phyloP scores from a whole-genome alignment of 495 filamentous ascomycete species.

The Astrothelium macrocarpum region DNA sequence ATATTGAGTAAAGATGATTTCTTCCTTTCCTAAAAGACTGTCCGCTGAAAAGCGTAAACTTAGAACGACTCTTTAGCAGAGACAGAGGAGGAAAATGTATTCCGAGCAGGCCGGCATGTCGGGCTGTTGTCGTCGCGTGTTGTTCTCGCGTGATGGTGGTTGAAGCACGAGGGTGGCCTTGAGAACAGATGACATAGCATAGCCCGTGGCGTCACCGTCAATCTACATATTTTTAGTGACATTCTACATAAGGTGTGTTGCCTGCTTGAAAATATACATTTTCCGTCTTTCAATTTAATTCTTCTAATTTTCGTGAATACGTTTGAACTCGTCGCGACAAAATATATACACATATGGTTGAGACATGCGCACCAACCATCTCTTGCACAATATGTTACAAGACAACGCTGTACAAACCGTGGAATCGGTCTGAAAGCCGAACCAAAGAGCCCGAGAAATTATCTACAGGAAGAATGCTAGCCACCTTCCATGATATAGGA shows the following conservation, averaged over 20 bases:
- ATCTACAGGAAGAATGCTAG: too few species aligned
- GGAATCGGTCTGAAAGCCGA: too few species aligned
- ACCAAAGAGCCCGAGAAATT: too few species aligned
- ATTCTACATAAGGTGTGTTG: too few species aligned
- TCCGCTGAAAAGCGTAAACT: background rate
- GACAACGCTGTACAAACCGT: too few species aligned
- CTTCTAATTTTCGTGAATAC: too few species aligned
- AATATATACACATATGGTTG: too few species aligned
- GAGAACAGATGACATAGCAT: background rate
- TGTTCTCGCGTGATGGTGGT: background rate
- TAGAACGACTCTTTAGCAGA: background rate
- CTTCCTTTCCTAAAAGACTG: background rate
- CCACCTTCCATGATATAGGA: background rate
- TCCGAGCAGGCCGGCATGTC: background rate
- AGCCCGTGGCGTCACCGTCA: background rate
- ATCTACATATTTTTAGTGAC: background rate
- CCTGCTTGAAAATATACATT: too few species aligned
- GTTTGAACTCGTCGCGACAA: too few species aligned
- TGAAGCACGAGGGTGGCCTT: conserved; percentile 2
- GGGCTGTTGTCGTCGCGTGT: background rate
- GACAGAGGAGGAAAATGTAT: background rate
- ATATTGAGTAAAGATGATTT: conserved; percentile 14
- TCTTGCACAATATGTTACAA: too few species aligned
- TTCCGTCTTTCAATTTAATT: too few species aligned
- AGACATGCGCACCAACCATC: too few species aligned